Evolutionary conservation across 306 rosid genomes (phyloP), one percentile per base, ranked within the genome.

Genomic region (Citrullus mucosospermus): DNA sequence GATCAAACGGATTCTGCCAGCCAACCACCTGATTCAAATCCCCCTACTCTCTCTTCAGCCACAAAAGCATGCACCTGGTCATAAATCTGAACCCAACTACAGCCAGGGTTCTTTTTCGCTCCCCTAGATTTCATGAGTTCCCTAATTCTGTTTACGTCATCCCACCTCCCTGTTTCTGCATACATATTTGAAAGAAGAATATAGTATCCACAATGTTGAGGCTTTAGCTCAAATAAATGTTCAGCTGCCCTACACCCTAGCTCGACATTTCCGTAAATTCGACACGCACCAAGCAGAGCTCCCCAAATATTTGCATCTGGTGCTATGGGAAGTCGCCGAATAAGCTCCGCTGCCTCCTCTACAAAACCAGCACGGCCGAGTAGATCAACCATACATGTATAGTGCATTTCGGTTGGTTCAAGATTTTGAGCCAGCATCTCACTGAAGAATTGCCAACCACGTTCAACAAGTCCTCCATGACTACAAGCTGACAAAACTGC

Each of bases 81-180:
- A 39, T 81, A 83, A 61, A 90, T 70, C 81, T 91, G 90, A 84
- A 92, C 87, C 98, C 97, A 93, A 81, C 97, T 93, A 81, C 87
- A 90, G 61, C 90, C 90, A 72, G 90, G 93, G 81, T 79, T 86
- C 86, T 92, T 93, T 86, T 83, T 93, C 68, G 86, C 91, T 62
- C 96, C 90, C 83, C 85, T 88, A 17, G 87, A 88, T 60, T 84
- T 93, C 97, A 93, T 91, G 85, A 93, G 80, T 70, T 88, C 91
- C 88, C 98, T 89, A 18, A 93, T 84, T 81, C 58, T 80, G 73
- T 90, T 84, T 83, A 88, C 98, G 82, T 91, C 97, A 53, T 84
- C 91, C 98, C 98, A 93, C 86, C 92, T 91, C 81, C 90, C 96
- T 62, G 89, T 88, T 87, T 93, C 98, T 38, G 97, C 97, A 83